Percentiles rank a stretch among this genome's conserved stretches.
These are phyloP conservation scores for Xerocomellus dryophilus DNA, from an alignment of 768 basidiomycete species.

Conservation along the genomic window DNA sequence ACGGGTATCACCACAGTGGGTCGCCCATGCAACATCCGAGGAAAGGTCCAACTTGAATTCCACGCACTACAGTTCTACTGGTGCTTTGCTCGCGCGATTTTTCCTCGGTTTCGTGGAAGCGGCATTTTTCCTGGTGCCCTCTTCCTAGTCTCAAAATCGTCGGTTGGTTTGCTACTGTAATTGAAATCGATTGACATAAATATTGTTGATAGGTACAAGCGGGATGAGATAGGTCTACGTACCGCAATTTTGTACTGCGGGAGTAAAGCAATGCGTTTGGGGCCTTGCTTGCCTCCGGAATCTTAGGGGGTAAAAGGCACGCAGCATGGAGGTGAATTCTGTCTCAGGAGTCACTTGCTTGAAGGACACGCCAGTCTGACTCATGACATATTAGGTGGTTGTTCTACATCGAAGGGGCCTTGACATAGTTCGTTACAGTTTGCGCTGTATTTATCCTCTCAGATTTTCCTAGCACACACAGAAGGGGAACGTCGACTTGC, in stretches of 20 bases:
- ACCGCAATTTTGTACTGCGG: constrained; percentile 48
- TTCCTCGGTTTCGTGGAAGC: constrained; percentile 54
- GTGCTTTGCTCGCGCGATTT: constrained; percentile 46
- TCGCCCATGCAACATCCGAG: background rate
- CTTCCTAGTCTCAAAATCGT: constrained; percentile 36
- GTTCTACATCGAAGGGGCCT: constrained; percentile 45
- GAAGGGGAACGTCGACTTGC: constrained; percentile 46
- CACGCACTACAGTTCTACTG: constrained; percentile 35
- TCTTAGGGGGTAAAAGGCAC: constrained; percentile 46
- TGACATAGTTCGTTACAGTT: constrained; percentile 46
- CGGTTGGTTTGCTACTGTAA: constrained; percentile 27
- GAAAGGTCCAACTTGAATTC: background rate
- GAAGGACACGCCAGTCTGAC: constrained; percentile 2
- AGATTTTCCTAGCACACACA: constrained; percentile 44
- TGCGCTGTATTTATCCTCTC: constrained; percentile 46
- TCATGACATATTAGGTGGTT: constrained; percentile 39
- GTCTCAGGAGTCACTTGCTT: constrained; percentile 4
- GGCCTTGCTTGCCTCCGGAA: constrained; percentile 46
- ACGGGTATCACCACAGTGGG: constrained; percentile 37
- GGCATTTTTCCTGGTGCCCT: constrained; percentile 46
- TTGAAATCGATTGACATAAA: constrained; percentile 27
- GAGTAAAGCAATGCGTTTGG: constrained; percentile 55
- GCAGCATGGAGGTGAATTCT: constrained; percentile 48
- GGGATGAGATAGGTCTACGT: constrained; percentile 43
- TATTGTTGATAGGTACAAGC: constrained; percentile 38